Base-by-base conservation (phyloP, 2,329 filamentous ascomycete species). In the Plectosphaerella sp. region DNA sequence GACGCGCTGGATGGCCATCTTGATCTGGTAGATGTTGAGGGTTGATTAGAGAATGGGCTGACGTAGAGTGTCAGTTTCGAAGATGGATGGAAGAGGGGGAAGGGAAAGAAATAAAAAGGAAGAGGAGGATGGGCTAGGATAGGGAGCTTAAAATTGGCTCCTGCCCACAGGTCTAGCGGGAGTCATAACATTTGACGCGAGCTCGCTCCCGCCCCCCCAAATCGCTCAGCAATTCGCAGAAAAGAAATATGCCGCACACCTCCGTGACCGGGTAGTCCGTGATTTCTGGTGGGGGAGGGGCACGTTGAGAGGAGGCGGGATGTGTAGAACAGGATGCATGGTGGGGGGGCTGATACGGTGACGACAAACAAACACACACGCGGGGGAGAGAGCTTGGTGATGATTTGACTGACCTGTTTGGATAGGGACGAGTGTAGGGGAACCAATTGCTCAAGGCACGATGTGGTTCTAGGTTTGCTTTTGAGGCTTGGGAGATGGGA, bases 1-100 rank as follows among this genome's bases (percentile, higher is more conserved):
- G 71, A 94, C 83, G 82, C 92, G 93, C 74, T 86, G 85, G 76
- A 94, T 90, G 68, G 89, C 79, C 94, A 99, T 99, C 62, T 71
- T 92, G 33, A 46, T 45, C 22, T 41, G 14, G 35, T 24, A 37
- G 37, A 36, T 18, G 22, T 43, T 20, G 6, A 22, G 7, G 10
- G 41, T 33, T 33, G 28, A 33, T 33, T 4, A 33, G 28, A 7
- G 28, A 33, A 33, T 33, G 28, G 28, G 28, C 28, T 33, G 28
- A 33, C 28, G 28, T 33, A 12, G 28, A 10, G 28, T 33, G 28
- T 33, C 11, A 33, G 28, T 33, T 33, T 33, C 45, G 41, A 18
- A 18, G 35, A 18, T 12, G 45, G 45, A 28, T 28, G 45, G 45
- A 24, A 28, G 28, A 25, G 28, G 45, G 9, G 14, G 35, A 16